Base-by-base conservation (phyloP, 225 moss, liverwort and hornwort genomes). In the Climacium dendroides region DNA sequence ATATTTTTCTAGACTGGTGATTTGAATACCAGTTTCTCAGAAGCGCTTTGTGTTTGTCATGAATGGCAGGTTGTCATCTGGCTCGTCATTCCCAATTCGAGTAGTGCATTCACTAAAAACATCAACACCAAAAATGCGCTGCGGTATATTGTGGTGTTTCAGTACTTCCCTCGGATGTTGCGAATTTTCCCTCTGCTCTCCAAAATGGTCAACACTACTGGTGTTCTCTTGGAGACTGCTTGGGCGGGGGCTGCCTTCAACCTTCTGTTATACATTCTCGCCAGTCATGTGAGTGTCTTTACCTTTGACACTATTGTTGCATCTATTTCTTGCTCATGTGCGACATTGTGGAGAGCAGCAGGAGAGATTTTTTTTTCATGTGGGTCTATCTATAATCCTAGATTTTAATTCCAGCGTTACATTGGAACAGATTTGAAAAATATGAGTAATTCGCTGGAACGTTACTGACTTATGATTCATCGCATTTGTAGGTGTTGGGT, bases 231-330 rank as follows among this genome's bases (percentile, higher is more conserved):
- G 93, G 95, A 98, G 88, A 98, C 98, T 76, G 98, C 98, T 60
- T 98, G 96, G 98, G 98, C 98, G 43, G 98, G 97, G 71, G 98
- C 98, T 19, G 97, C 96, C 14, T 97, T 97, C 88, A 98, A 98
- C 90, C 95, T 98, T 29, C 89, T 98, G 12, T 90, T 98, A 12
- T 98, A 98, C 87, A 92, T 98, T 86, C 92, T 98, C 80, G 97
- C 97, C 32, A 97, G 97, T 89, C 98, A 98, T 89, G 97, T 98
- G 87, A 91, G 94, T 81, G 29, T 71, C 74, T 54, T 11, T 9
- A 35, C 67, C 72, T 45, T 72, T 1, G 39, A 29, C 54, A 39
- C 52, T n/a, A 28, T 43, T 43, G 43, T 35, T 45, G 48, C 25
- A 81, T 81, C 81, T 48, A 23, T 47, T 60, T 62, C 80, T 58